phyloP scores from a whole-genome alignment of 2,329 filamentous ascomycete genomes.

The Hypoxylon sp. region DNA sequence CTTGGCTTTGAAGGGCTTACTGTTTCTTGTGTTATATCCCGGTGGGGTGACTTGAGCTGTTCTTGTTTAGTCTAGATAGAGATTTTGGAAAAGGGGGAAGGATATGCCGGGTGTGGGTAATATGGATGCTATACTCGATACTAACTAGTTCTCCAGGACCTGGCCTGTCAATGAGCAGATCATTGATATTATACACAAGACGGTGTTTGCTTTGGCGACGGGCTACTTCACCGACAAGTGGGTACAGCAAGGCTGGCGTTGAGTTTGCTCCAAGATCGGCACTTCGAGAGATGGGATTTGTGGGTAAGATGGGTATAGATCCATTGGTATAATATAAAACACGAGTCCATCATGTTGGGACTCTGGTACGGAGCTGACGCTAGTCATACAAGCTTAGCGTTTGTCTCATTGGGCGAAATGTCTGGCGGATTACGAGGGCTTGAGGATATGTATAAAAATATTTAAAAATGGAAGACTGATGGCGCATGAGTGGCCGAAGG shows the following conservation, averaged over 20 bases:
- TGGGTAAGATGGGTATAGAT: background rate
- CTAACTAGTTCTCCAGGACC: background rate
- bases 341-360: background rate
- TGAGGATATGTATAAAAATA: background rate
- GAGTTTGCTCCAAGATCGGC: background rate
- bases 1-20: too few species aligned
- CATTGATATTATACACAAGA: conserved; percentile 8
- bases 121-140: background rate
- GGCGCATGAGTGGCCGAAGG: background rate
- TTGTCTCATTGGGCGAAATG: background rate
- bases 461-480: background rate
- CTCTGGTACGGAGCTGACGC: conserved; percentile 1
- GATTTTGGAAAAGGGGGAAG: background rate
- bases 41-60: too few species aligned
- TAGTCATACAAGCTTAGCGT: background rate
- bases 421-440: background rate
- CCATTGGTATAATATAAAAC: background rate
- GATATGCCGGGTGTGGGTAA: background rate
- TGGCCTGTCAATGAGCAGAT: conserved; percentile 2
- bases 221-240: conserved; percentile 20
- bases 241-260: conserved; percentile 5
- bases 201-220: conserved; percentile 10
- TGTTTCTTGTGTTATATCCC: too few species aligned
- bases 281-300: background rate
- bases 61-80: too few species aligned